Evolutionary conservation across 768 basidiomycete species (phyloP).

Genomic region (Amanita muscaria): DNA sequence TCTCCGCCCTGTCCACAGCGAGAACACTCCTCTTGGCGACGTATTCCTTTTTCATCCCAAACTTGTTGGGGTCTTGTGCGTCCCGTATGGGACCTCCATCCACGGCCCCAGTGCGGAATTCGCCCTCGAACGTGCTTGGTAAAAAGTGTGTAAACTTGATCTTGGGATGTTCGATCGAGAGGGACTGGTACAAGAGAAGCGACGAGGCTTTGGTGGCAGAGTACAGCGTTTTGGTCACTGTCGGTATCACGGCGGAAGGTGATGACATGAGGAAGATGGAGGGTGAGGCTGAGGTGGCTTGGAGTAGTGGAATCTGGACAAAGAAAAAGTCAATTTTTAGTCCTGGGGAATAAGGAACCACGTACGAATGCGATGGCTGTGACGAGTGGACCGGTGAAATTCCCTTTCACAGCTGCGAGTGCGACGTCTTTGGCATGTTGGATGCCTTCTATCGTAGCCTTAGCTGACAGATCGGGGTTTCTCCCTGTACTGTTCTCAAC

Average conservation of each 20-base stretch:
- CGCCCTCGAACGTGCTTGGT: conserved; percentile 66
- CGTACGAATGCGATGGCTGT: conserved; percentile 66
- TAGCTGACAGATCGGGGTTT: conserved; percentile 21
- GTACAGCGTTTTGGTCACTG: conserved; percentile 82
- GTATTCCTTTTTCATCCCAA: conserved; percentile 47
- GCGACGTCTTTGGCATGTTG: conserved; percentile 50
- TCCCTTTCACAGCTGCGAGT: conserved; percentile 46
- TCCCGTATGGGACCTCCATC: conserved; percentile 43
- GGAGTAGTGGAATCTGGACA: conserved; percentile 66
- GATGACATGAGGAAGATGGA: conserved; percentile 75
- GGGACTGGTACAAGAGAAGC: conserved; percentile 65
- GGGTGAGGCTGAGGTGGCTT: conserved; percentile 53
- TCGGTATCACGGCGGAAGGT: conserved; percentile 69
- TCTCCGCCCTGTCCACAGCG: conserved; percentile 52
- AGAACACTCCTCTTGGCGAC: conserved; percentile 54
- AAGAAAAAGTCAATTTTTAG: not conserved
- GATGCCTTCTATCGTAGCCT: conserved; percentile 47
- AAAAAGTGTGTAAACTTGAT: conserved; percentile 56
- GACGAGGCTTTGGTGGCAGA: conserved; percentile 77
- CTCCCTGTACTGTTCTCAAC: conserved; percentile 22
- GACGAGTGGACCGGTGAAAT: conserved; percentile 63
- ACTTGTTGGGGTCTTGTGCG: conserved; percentile 43
- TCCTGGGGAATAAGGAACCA: no score
- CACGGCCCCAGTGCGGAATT: conserved; percentile 74
- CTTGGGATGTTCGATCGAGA: conserved; percentile 70